Evolutionary conservation across 1,139 yeast species (phyloP), one percentile per base, ranked within the genome.

Genomic region (Diutina pseudorugosa): DNA sequence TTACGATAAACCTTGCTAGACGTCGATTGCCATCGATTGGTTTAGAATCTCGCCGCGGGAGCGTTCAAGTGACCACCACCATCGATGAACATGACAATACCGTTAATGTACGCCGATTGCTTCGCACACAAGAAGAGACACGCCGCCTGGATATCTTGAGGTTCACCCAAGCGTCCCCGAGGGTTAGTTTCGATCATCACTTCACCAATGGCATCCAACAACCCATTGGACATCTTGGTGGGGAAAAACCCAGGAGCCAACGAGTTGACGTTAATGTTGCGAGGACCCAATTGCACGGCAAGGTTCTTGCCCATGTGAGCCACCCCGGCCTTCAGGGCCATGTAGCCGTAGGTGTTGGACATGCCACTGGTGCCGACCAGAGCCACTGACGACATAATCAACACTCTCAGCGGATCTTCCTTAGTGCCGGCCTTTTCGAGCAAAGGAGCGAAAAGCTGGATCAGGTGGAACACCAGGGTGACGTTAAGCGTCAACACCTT

Each of bases 171-270:
- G 63, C 94, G 74, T 51, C 73, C 71, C 59, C 84, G 72, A 14
- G 93, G 93, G 66, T 84, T 85, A 30, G 63, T 64, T 19, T 67
- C 71, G 52, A 65, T 62, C 69, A 78, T 71, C 3, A 70, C 62
- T 2, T 76, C 77, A 20, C 90, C 91, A 41, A 76, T 71, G 51
- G 68, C 69, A 48, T 72, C 76, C 53, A 85, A 68, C 53, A 85
- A 61, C 0, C 90, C 93, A 55, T 78, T 73, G 50, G 90, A 76
- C 93, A 85, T 85, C 65, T 83, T 84, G 40, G 86, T 75, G 23
- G 88, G 88, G 76, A 85, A 82, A 65, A 83, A 85, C 0, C 94
- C 94, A 0, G 93, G 93, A 12, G 90, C 90, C 58, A 85, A 67
- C 8, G 81, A 71, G 66, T 84, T 84, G 58, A 82, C 87, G 51